These are phyloP conservation scores for Mycena indigotica DNA, from an alignment of 768 basidiomycete species.

Conservation along the genomic window DNA sequence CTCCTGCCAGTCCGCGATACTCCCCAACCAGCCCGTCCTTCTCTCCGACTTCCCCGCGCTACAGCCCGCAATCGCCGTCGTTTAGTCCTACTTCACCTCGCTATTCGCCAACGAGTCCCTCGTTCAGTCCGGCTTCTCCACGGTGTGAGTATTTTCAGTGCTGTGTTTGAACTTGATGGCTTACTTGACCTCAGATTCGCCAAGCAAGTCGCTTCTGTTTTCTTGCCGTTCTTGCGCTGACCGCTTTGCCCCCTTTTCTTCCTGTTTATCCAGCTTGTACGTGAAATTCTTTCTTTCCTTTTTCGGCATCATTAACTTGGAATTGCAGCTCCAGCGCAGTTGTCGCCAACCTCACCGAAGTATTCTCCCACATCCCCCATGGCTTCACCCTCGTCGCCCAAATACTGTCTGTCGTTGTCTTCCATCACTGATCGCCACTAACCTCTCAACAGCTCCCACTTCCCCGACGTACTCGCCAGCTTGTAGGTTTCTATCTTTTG, in stretches of 20 bases:
- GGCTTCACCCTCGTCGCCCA: conserved; percentile 87
- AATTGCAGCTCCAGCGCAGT: conserved; percentile 66
- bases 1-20: conserved; percentile 84
- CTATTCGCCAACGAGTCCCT: conserved; percentile 88
- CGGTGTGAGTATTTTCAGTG: no score
- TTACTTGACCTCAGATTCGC: conserved; percentile 62
- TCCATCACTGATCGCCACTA: background rate
- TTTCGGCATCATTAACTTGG: conserved; percentile 8
- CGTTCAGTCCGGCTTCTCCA: conserved; percentile 93
- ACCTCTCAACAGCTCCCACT: conserved; percentile 62
- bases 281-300: conserved; percentile 29
- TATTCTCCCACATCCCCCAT: conserved; percentile 94
- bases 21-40: conserved; percentile 84
- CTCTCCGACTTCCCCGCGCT: conserved; percentile 83
- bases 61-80: conserved; percentile 87
- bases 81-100: conserved; percentile 90
- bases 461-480: conserved; percentile 88
- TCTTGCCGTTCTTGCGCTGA: conserved; percentile 19
- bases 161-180: conserved; percentile 10
- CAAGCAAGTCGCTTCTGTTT: conserved; percentile 55
- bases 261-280: conserved; percentile 56
- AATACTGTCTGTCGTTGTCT: conserved; percentile 70
- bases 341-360: conserved; percentile 89
- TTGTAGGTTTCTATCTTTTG: conserved; percentile 53
- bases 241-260: background rate